A percentile compares a stretch with the other conserved stretches of the same genome.
Evolutionary conservation across 83 land plant genomes (phyloP).

Genomic region (Thuja plicata): DNA sequence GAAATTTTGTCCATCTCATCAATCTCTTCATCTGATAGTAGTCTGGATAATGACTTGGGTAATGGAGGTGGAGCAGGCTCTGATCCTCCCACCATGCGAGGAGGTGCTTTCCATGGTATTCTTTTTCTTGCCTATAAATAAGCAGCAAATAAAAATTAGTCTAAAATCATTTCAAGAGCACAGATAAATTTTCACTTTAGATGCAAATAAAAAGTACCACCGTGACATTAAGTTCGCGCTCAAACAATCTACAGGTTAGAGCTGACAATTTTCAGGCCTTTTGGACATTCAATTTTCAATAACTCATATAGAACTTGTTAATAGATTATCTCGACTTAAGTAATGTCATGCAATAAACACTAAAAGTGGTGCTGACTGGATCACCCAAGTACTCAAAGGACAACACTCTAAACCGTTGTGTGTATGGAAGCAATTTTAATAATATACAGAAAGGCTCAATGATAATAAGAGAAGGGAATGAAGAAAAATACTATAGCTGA

Average conservation of each 20-base stretch:
- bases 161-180: not conserved
- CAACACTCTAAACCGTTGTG: too few species aligned
- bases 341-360: too few species aligned
- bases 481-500: too few species aligned
- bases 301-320: not conserved
- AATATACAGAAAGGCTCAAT: too few species aligned
- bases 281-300: not conserved
- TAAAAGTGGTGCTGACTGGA: too few species aligned
- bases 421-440: too few species aligned
- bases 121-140: constrained; percentile 39
- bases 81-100: constrained; percentile 53
- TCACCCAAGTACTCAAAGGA: too few species aligned
- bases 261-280: not conserved
- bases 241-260: not conserved
- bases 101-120: constrained; percentile 55
- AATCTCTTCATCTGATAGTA: constrained; percentile 37
- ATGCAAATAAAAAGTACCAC: not conserved
- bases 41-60: constrained; percentile 41
- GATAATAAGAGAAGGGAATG: too few species aligned
- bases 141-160: constrained; percentile 5
- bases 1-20: constrained; percentile 47
- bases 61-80: constrained; percentile 64
- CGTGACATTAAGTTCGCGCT: not conserved
- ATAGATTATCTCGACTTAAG: not conserved
- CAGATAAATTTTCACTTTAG: not conserved